Evolutionary conservation across 352 stramenopile species (phyloP).

Genomic region (Pythium pyrilobum): DNA sequence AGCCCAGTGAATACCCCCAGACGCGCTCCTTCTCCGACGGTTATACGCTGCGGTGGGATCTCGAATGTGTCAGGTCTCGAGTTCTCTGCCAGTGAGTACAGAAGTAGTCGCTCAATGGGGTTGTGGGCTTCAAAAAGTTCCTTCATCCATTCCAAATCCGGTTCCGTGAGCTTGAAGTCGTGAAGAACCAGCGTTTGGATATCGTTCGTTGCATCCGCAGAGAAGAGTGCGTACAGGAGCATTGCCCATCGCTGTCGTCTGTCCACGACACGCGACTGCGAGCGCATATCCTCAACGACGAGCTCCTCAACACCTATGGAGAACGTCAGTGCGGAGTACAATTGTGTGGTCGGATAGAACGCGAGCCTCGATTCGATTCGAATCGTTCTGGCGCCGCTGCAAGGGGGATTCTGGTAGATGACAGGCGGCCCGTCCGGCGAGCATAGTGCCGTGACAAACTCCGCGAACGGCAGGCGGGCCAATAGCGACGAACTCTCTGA

Average conservation of each 20-base stretch:
- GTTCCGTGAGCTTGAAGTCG: constrained; percentile 3
- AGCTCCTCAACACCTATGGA: neutral
- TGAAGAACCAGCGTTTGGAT: neutral
- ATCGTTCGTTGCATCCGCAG: neutral
- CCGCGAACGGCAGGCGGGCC: neutral
- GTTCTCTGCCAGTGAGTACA: neutral
- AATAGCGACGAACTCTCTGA: neutral
- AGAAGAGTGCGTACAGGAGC: constrained; percentile 1
- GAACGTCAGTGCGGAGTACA: constrained; percentile 3
- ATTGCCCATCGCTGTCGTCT: neutral
- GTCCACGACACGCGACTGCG: neutral
- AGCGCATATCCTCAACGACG: neutral
- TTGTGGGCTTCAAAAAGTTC: constrained; percentile 3
- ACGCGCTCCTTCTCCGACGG: neutral
- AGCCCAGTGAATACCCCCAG: neutral
- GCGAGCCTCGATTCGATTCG: neutral
- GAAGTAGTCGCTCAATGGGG: constrained; percentile 2
- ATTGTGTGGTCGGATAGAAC: neutral
- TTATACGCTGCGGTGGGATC: neutral
- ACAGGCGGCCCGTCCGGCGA: neutral
- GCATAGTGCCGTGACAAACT: neutral
- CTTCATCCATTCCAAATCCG: constrained; percentile 1
- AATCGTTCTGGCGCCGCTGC: neutral
- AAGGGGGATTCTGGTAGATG: neutral
- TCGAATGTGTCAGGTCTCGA: neutral